Percentiles rank a stretch among this genome's conserved stretches.
Conservation (phyloP, 1,284 basidiomycete species). For the Sporisorium exsertum region DNA sequence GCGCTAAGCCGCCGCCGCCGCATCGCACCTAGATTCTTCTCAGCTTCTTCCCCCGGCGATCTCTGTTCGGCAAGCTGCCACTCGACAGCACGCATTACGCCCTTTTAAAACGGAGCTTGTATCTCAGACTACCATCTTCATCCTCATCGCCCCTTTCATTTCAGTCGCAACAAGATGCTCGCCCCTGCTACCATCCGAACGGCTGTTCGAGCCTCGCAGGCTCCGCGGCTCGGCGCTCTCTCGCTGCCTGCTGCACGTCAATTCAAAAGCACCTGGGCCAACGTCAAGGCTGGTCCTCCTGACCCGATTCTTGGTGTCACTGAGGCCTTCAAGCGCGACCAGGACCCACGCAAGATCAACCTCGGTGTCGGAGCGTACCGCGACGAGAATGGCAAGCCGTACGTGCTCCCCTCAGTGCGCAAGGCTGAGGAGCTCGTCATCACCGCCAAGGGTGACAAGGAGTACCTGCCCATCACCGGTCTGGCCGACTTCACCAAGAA, state of each 20-base stretch:
- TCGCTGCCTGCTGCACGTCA: conserved; percentile 47
- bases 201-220: conserved; percentile 37
- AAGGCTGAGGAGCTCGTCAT: conserved; percentile 87
- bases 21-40: conserved; percentile 13
- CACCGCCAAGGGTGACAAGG: conserved; percentile 85
- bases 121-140: conserved; percentile 5
- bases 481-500: conserved; percentile 87
- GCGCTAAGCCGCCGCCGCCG: conserved; percentile 10
- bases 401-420: conserved; percentile 88
- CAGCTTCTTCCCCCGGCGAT: conserved; percentile 17
- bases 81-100: not conserved
- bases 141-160: not conserved
- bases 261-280: conserved; percentile 81
- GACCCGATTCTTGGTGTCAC: conserved; percentile 95
- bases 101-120: no score
- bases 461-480: conserved; percentile 97
- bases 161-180: conserved; percentile 33
- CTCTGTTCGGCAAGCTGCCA: conserved; percentile 15
- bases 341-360: conserved; percentile 93
- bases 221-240: conserved; percentile 33
- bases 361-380: conserved; percentile 86
- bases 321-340: conserved; percentile 88
- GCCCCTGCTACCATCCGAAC: conserved; percentile 43
- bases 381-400: conserved; percentile 94
- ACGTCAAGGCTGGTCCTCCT: conserved; percentile 87